Evolutionary conservation across 202 grass and related monocot species (phyloP), one percentile per base, ranked within the genome.

Genomic region (Elaeis oleifera): DNA sequence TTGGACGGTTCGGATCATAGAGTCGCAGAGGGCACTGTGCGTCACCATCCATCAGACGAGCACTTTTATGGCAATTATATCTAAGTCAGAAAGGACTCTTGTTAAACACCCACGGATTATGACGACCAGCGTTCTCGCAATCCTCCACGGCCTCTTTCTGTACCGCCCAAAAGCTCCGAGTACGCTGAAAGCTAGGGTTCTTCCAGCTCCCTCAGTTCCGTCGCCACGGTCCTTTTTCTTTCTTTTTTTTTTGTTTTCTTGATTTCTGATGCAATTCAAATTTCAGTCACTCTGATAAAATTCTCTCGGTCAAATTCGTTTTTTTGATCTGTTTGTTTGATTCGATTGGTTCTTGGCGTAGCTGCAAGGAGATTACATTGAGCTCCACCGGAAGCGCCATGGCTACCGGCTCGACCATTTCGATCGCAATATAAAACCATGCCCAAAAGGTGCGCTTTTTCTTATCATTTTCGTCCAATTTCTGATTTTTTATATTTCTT

Each of bases 361-460:
- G 84, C 87, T 84, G 53, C 88, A 92, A 83, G 87, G 87, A 72
- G 92, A 97, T 60, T 61, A 91, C 13, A 91, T 91, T 22, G 87
- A 91, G 18, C 81, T 91, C 48, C 74, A 80, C 74, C 77, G 84
- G 87, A 97, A 91, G 84, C 84, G 87, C 74, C 76, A 91, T 91
- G 84, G 88, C 18, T 52, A 67, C 63, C 84, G 84, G n/a, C 62
- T 60, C 51, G 87, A 96, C 59, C 73, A 81, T 62, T 87, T 90
- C 29, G 81, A 91, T 70, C 68, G 81, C 14, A 87, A 87, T 78
- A 84, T 84, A 50, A 96, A 81, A 77, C 51, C 27, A 73, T 44
- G 87, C 92, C 31, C 74, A 66, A 61, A 79, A 85, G 70, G 84
- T 87, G 44, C 39, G 11, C 70, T 19, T 65, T 53, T 27, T 36